Base-by-base conservation (phyloP, 176 grass and related monocot genomes). In the Tillandsia fasciculata region DNA sequence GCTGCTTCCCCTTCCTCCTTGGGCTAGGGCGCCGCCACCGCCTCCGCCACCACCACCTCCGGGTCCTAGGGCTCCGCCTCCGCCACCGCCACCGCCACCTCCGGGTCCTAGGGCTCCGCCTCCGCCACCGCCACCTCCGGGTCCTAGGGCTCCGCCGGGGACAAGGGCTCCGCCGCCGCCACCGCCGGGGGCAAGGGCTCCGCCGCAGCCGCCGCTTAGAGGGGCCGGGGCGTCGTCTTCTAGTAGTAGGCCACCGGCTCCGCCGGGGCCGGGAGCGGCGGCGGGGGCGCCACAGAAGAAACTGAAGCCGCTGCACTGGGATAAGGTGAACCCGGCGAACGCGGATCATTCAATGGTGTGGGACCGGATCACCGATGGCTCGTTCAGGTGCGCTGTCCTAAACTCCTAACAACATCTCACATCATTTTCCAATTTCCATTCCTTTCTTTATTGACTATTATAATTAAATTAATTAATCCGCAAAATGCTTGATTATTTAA, bases 261-360 rank as follows among this genome's bases (percentile, higher is more conserved):
- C 84, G 24, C 84, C 84, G 5, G 80, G 81, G 26, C 51, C 42
- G 13, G 51, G 83, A 0, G 70, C 57, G 9, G 69, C 78, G 24
- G 51, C 80, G 13, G 73, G 29, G 8, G 68, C 80, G 71, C 75
- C 66, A 69, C 64, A 64, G 71, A 84, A 88, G 48, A 92, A 87
- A 73, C 76, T 97, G 53, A 97, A 97, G 82, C 94, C 94, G 8
- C 71, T 97, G 66, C 89, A 97, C 68, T 97, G 94, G 94, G 94
- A 97, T 66, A 91, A 92, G 78, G 64, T 90, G 71, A 97, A 91
- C 70, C 81, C 77, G 69, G 72, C 63, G 29, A 64, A 86, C 73
- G 74, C 82, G 24, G 84, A 92, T 51, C 94, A 93, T n/a, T 99
- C 94, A 74, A 93, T 99, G 94, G 94, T 99, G 58, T 99, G 94